Conservation (phyloP, 2,329 filamentous ascomycete species). For the Aspergillus sp. region DNA sequence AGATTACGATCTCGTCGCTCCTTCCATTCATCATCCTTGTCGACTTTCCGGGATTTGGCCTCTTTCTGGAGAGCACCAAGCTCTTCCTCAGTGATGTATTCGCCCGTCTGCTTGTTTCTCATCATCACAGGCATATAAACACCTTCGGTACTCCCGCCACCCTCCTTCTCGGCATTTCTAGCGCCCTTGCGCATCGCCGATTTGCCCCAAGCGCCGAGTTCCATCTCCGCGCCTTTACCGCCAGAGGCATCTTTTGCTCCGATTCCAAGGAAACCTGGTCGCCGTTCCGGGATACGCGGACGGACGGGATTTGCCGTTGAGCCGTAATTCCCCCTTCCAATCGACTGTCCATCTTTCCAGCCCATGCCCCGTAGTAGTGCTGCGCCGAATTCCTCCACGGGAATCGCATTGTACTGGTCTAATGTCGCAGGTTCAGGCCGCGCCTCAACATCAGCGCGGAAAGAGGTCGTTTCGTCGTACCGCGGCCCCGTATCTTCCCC, state of each 20-base stretch:
- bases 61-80: constrained; percentile 47
- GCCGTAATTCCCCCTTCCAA: constrained; percentile 50
- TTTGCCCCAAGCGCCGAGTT: constrained; percentile 75
- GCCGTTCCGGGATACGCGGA: constrained; percentile 58
- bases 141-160: constrained; percentile 35
- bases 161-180: constrained; percentile 47
- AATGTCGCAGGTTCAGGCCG: constrained; percentile 71
- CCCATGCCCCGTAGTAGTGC: constrained; percentile 89
- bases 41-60: constrained; percentile 38
- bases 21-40: constrained; percentile 39
- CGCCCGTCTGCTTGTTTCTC: constrained; percentile 56
- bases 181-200: constrained; percentile 49
- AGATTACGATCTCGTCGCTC: constrained; percentile 40
- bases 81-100: constrained; percentile 57
- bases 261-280: constrained; percentile 77
- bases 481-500: constrained; percentile 14
- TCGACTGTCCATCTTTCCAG: constrained; percentile 67
- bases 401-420: constrained; percentile 79
- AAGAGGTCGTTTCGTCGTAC: constrained; percentile 51
- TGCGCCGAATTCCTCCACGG: constrained; percentile 90
- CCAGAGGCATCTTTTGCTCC: constrained; percentile 72
- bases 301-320: constrained; percentile 46
- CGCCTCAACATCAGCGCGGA: constrained; percentile 60
- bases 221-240: constrained; percentile 51
- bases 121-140: constrained; percentile 58